Evolutionary conservation across 495 filamentous ascomycete species (phyloP).

Genomic region (Talaromyces nanjingensis): DNA sequence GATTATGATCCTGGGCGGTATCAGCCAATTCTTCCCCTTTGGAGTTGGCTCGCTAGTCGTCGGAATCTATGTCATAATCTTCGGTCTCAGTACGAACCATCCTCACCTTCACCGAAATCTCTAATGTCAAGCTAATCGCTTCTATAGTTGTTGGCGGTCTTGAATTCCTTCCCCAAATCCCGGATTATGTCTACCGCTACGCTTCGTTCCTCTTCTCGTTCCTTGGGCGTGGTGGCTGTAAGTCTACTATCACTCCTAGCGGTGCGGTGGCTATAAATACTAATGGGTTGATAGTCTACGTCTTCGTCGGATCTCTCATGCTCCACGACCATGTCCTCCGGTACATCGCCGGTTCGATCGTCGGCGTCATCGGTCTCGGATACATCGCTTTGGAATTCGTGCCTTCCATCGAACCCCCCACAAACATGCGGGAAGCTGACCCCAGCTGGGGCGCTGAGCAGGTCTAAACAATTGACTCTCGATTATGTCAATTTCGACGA

Average conservation of each 20-base stretch:
- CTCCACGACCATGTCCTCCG: constrained; percentile 53
- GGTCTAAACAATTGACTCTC: constrained; percentile 47
- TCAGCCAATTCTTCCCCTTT: constrained; percentile 69
- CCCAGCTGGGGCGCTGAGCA: constrained; percentile 89
- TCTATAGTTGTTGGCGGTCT: constrained; percentile 36
- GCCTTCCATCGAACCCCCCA: constrained; percentile 91
- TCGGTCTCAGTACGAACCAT: constrained; percentile 67
- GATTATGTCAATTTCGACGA: background rate
- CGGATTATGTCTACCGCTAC: constrained; percentile 85
- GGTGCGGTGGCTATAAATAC: background rate
- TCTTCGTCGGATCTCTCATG: constrained; percentile 85
- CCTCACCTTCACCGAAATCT: constrained; percentile 8
- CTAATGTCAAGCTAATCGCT: background rate
- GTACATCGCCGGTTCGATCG: constrained; percentile 59
- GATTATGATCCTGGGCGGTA: constrained; percentile 84
- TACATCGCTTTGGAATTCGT: constrained; percentile 89
- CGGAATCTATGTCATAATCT: constrained; percentile 80
- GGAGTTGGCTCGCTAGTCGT: constrained; percentile 54
- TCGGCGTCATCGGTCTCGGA: constrained; percentile 68
- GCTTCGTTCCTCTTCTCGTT: constrained; percentile 97
- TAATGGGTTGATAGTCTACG: constrained; percentile 65
- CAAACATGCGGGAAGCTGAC: constrained; percentile 93
- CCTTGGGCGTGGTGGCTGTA: constrained; percentile 90
- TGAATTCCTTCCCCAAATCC: constrained; percentile 81
- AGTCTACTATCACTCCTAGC: constrained; percentile 25